A percentile compares a stretch with the other conserved stretches of the same genome.
These are phyloP conservation scores for Penicillium sp. DNA, from an alignment of 2,329 filamentous ascomycete species.

Conservation along the genomic window DNA sequence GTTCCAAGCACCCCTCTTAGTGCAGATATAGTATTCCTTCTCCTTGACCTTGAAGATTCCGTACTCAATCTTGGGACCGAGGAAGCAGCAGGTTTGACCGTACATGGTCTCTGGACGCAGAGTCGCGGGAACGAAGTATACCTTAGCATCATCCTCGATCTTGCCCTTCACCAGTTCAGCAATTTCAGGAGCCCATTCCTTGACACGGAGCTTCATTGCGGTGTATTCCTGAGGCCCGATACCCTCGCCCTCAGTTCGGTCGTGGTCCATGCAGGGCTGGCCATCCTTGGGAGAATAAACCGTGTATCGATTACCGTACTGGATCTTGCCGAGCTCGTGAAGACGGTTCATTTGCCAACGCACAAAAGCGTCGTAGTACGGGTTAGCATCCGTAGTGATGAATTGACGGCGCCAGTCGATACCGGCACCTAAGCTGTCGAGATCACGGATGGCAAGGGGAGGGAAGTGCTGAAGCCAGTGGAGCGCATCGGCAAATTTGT, in stretches of 20 bases:
- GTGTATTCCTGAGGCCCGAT: constrained; percentile 90
- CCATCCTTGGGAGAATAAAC: constrained; percentile 91
- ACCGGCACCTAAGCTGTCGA: constrained; percentile 81
- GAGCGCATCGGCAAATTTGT: constrained; percentile 87
- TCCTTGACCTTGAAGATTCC: constrained; percentile 81
- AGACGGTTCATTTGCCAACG: constrained; percentile 97
- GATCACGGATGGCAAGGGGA: constrained; percentile 74
- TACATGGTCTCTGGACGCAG: constrained; percentile 98
- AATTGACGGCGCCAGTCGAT: constrained; percentile 94
- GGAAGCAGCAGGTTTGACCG: constrained; percentile 94
- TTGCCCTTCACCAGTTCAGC: constrained; percentile 74
- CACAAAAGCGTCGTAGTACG: constrained; percentile 94
- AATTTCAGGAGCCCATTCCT: constrained; percentile 83
- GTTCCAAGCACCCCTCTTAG: constrained; percentile 83
- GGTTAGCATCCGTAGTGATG: constrained; percentile 94
- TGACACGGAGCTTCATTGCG: constrained; percentile 85
- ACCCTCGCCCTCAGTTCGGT: constrained; percentile 79
- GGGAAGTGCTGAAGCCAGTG: constrained; percentile 95
- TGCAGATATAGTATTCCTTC: constrained; percentile 83
- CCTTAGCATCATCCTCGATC: constrained; percentile 75
- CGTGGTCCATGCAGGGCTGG: constrained; percentile 87
- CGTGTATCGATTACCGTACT: constrained; percentile 91
- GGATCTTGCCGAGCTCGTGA: constrained; percentile 87
- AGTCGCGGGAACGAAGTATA: constrained; percentile 91
- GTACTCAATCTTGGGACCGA: constrained; percentile 87